Percentiles rank a stretch among this genome's conserved stretches.
These are phyloP conservation scores for Viola pubescens DNA, from an alignment of 441 rosid species.

Conservation along the genomic window DNA sequence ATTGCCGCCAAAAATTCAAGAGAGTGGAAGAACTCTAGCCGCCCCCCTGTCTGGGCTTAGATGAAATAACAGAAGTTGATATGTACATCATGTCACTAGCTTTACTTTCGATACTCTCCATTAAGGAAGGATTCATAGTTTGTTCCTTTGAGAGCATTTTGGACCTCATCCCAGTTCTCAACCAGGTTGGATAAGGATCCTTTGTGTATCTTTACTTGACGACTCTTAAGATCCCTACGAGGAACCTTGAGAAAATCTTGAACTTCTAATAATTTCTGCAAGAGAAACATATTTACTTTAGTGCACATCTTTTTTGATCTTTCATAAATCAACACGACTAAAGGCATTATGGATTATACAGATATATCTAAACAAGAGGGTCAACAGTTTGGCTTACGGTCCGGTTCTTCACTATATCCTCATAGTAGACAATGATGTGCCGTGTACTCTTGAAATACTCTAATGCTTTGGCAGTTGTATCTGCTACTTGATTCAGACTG, in stretches of 20 bases:
- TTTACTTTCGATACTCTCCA: conserved; percentile 48
- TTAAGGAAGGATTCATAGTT: conserved; percentile 48
- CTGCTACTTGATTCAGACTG: conserved; percentile 59
- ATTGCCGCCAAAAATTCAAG: conserved; percentile 35
- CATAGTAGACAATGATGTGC: conserved; percentile 73
- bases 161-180: conserved; percentile 68
- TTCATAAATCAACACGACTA: too few relatives aligned
- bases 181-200: conserved; percentile 58
- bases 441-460: conserved; percentile 75
- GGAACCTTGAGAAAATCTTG: conserved; percentile 83
- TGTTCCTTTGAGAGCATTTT: conserved; percentile 53
- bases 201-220: conserved; percentile 91
- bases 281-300: neutral
- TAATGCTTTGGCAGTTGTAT: conserved; percentile 58
- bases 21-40: conserved; percentile 24
- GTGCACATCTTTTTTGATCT: neutral
- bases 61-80: conserved; percentile 1
- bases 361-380: neutral
- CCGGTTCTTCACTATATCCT: conserved; percentile 72
- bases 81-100: conserved; percentile 28
- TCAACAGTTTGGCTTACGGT: conserved; percentile 42
- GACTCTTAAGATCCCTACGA: conserved; percentile 46
- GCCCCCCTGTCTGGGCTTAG: neutral
- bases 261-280: conserved; percentile 70
- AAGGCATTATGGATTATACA: neutral